Evolutionary conservation across 2,329 filamentous ascomycete genomes (phyloP).

Genomic region (Meredithiella fracta): DNA sequence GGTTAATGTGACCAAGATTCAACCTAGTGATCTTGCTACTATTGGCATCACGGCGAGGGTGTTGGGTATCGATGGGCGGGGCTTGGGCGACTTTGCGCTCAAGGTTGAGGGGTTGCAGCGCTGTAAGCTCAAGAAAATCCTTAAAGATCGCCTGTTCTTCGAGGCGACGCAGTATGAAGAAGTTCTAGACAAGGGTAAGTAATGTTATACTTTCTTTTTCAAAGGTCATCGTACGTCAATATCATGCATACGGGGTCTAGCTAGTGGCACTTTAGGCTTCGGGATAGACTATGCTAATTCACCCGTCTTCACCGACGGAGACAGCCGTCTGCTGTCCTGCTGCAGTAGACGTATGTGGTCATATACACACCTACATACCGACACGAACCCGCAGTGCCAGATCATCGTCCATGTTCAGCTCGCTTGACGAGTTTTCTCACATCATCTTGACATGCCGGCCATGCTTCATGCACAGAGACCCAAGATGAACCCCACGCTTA

Average conservation of each 20-base stretch:
- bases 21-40: conserved; percentile 59
- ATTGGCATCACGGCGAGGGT: conserved; percentile 73
- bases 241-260: neutral
- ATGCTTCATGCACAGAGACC: neutral
- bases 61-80: conserved; percentile 56
- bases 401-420: neutral
- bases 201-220: conserved; percentile 2
- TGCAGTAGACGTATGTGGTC: too few relatives aligned
- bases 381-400: neutral
- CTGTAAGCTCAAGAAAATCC: conserved; percentile 56
- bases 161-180: conserved; percentile 57
- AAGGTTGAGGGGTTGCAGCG: conserved; percentile 74
- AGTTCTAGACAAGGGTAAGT: conserved; percentile 51
- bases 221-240: too few relatives aligned
- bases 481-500: neutral
- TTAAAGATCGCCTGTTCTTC: conserved; percentile 68
- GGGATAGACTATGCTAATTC: neutral
- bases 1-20: conserved; percentile 41
- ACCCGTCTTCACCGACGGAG: neutral
- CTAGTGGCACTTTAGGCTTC: neutral
- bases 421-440: neutral
- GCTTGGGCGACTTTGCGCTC: conserved; percentile 60
- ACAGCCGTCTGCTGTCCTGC: too few relatives aligned
- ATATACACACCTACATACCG: neutral
- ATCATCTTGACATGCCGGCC: neutral